Percentiles rank a stretch among this genome's conserved stretches.
Conservation (phyloP, 371 early-diverging fungal genomes). For the Mortierella sp. region DNA sequence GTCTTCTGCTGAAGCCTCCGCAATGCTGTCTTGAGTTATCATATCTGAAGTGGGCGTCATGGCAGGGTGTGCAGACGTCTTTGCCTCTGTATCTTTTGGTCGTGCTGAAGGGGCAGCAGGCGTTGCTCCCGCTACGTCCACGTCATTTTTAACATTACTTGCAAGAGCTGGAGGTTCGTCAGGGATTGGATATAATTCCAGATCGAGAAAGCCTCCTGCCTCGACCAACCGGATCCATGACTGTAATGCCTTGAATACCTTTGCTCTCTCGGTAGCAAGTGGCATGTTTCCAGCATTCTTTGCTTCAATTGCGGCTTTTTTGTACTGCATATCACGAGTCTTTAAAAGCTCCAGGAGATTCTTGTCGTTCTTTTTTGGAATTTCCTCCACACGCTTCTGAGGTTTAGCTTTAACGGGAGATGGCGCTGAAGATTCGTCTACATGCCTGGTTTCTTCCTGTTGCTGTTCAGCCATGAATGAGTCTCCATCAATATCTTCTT, state of each 20-base stretch:
- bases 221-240: constrained; percentile 41
- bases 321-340: constrained; percentile 50
- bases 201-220: constrained; percentile 48
- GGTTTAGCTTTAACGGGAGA: constrained; percentile 9
- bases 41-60: constrained; percentile 16
- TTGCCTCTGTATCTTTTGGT: background rate
- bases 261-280: constrained; percentile 38
- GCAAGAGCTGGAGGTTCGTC: constrained; percentile 30
- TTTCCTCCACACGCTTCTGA: constrained; percentile 22
- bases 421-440: background rate
- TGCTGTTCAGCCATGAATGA: constrained; percentile 19
- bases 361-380: constrained; percentile 27
- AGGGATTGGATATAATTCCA: constrained; percentile 48
- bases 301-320: constrained; percentile 33
- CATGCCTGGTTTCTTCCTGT: background rate
- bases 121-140: background rate
- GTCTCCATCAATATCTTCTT: constrained; percentile 36
- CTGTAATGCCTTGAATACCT: constrained; percentile 33
- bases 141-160: background rate
- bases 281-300: constrained; percentile 29
- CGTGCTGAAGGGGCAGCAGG: background rate
- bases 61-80: constrained; percentile 18
- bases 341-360: constrained; percentile 25
- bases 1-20: constrained; percentile 48
- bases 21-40: constrained; percentile 29